Conservation (phyloP, 768 basidiomycete genomes). For the Russula emetica region DNA sequence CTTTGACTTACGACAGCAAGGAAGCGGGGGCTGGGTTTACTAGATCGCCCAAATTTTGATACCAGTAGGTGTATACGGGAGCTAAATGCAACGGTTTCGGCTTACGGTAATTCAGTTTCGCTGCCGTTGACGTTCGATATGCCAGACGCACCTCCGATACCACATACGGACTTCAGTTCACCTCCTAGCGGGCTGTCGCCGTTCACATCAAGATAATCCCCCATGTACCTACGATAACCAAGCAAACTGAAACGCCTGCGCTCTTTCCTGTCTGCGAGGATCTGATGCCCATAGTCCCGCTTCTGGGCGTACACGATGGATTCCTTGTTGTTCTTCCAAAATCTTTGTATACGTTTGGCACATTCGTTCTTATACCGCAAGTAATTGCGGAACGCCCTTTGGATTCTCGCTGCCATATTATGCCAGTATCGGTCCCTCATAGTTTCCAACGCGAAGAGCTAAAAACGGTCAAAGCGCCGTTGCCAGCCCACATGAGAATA, state of each 20-base stretch:
- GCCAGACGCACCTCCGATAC: conserved; percentile 57
- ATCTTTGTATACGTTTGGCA: conserved; percentile 90
- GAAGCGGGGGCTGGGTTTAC: conserved; percentile 87
- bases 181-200: conserved; percentile 74
- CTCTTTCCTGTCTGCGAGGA: conserved; percentile 90
- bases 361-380: conserved; percentile 94
- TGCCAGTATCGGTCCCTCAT: conserved; percentile 99
- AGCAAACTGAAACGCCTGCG: conserved; percentile 88
- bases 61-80: conserved; percentile 76
- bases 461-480: conserved; percentile 6
- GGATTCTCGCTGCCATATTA: conserved; percentile 97
- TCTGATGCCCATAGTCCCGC: conserved; percentile 92
- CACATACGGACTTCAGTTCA: conserved; percentile 66
- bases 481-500: conserved; percentile 10
- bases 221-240: conserved; percentile 91
- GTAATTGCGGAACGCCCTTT: conserved; percentile 94
- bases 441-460: conserved; percentile 97
- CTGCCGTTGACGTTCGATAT: not conserved
- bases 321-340: conserved; percentile 99
- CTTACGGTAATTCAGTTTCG: conserved; percentile 34
- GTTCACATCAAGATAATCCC: conserved; percentile 92
- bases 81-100: conserved; percentile 81
- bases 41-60: conserved; percentile 80
- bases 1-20: conserved; percentile 69
- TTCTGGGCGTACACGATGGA: conserved; percentile 81